A percentile compares a stretch with the other conserved stretches of the same genome.
phyloP scores from a whole-genome alignment of 2,329 filamentous ascomycete species.

The Truncatella angustata region DNA sequence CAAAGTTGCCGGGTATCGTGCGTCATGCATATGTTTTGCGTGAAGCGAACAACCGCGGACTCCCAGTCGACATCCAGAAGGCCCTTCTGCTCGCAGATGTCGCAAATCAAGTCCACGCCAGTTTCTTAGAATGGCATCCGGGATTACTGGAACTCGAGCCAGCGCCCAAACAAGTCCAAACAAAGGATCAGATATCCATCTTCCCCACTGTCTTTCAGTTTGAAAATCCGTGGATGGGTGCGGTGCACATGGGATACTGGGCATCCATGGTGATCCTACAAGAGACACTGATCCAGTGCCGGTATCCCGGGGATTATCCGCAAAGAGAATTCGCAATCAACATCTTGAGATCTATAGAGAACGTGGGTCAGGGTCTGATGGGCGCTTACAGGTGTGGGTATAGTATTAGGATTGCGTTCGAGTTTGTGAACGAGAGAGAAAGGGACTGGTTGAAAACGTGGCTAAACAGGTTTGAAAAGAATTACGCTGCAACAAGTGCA shows the following conservation, averaged over 20 bases:
- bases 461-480: slow-evolving; percentile 28
- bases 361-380: slow-evolving; percentile 33
- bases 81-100: slow-evolving; percentile 27
- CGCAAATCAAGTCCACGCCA: slow-evolving; percentile 26
- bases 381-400: slow-evolving; percentile 38
- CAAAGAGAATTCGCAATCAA: slow-evolving; percentile 24
- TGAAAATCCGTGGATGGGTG: slow-evolving; percentile 30
- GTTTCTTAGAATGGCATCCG: slow-evolving; percentile 32
- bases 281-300: slow-evolving; percentile 33
- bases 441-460: slow-evolving; percentile 33
- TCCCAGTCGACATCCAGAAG: slow-evolving; percentile 26
- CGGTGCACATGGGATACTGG: slow-evolving; percentile 36
- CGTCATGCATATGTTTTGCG: slow-evolving; percentile 31
- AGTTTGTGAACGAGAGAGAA: slow-evolving; percentile 32
- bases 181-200: slow-evolving; percentile 28
- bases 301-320: slow-evolving; percentile 23
- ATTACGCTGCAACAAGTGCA: slow-evolving; percentile 25
- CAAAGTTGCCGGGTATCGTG: slow-evolving; percentile 32
- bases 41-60: slow-evolving; percentile 24
- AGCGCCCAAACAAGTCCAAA: slow-evolving; percentile 25
- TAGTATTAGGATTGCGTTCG: slow-evolving; percentile 36
- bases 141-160: slow-evolving; percentile 22
- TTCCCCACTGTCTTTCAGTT: slow-evolving; percentile 32
- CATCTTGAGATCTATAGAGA: slow-evolving; percentile 37
- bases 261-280: slow-evolving; percentile 39